These are phyloP conservation scores for Alternaria sp. DNA, from an alignment of 2,329 filamentous ascomycete genomes.

Conservation along the genomic window DNA sequence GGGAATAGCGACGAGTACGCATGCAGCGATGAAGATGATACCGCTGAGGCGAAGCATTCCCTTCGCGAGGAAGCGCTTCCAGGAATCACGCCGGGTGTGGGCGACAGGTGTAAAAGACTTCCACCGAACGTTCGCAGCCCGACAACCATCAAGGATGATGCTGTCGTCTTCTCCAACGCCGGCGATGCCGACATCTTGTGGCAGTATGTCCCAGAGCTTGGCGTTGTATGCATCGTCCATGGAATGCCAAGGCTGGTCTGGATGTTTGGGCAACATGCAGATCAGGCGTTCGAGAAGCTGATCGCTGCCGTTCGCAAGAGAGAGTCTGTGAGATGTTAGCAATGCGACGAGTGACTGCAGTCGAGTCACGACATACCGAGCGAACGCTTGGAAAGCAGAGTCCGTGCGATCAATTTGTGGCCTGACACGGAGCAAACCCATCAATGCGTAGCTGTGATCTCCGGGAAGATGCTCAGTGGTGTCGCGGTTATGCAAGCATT, in stretches of 20 bases:
- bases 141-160: conserved; percentile 52
- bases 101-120: conserved; percentile 48
- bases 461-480: conserved; percentile 48
- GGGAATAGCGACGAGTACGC: conserved; percentile 15
- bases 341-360: background rate
- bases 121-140: conserved; percentile 54
- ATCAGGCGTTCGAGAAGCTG: conserved; percentile 55
- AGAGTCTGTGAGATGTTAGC: conserved; percentile 38
- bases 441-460: conserved; percentile 55
- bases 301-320: conserved; percentile 55
- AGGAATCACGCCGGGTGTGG: conserved; percentile 30
- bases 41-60: conserved; percentile 24
- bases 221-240: conserved; percentile 51
- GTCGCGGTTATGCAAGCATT: conserved; percentile 50
- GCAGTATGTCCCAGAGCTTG: conserved; percentile 56
- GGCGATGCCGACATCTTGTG: conserved; percentile 48
- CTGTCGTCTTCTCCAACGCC: conserved; percentile 52
- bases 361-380: conserved; percentile 29
- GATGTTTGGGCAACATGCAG: conserved; percentile 48
- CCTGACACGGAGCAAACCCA: conserved; percentile 53
- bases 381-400: conserved; percentile 56
- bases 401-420: conserved; percentile 50
- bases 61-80: conserved; percentile 34
- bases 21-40: conserved; percentile 22
- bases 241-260: conserved; percentile 48